Conservation (phyloP, 225 moss, liverwort and hornwort genomes). For the Thuidium tamariscinum region DNA sequence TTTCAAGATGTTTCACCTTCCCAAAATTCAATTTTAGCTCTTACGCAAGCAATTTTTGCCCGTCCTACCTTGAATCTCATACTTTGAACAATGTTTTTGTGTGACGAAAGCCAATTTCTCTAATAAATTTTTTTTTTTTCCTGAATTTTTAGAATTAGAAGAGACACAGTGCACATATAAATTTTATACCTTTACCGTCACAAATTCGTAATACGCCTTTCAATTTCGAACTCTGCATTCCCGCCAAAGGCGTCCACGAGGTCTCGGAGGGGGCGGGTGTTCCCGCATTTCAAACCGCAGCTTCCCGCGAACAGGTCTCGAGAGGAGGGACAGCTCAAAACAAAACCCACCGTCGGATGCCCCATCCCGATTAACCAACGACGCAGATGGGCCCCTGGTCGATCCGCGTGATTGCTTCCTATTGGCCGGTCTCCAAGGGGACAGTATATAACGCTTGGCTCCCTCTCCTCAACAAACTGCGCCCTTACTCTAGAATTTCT, state of each 20-base stretch:
- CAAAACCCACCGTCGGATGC: neutral
- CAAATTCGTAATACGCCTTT: too few species aligned
- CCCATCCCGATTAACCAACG: neutral
- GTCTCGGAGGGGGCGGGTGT: neutral
- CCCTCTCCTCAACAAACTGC: rapidly evolving
- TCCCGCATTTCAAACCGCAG: neutral
- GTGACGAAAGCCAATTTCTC: rapidly evolving
- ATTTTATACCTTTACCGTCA: too few species aligned
- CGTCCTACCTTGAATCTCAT: too few species aligned
- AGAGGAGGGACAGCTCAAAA: neutral
- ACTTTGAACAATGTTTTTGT: too few species aligned
- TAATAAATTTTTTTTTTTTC: rapidly evolving
- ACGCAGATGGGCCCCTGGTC: neutral
- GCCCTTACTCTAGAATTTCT: too few species aligned
- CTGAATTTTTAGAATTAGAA: too few species aligned
- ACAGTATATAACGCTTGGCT: neutral
- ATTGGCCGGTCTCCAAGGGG: neutral
- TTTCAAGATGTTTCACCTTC: too few species aligned
- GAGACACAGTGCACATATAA: too few species aligned
- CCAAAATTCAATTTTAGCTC: too few species aligned
- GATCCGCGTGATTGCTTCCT: neutral
- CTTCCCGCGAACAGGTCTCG: slow-evolving; percentile 7
- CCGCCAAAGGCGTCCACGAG: neutral
- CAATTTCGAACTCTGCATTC: neutral
- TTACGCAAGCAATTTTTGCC: too few species aligned